Evolutionary conservation across 805 yeast species (phyloP).

Genomic region (Candida sakaeoensis): DNA sequence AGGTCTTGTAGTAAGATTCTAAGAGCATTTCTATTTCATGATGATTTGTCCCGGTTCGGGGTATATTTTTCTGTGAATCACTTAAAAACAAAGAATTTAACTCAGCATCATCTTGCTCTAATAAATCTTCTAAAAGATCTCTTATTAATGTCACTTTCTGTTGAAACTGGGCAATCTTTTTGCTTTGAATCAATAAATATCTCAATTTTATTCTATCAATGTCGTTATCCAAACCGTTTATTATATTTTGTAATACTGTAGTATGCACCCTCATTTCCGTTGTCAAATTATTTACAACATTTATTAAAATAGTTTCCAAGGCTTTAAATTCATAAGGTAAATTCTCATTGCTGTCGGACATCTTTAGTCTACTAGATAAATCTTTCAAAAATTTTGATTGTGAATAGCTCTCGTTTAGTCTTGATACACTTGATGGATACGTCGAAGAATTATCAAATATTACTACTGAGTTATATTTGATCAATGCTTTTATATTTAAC

Average conservation of each 20-base stretch:
- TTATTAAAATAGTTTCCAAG: constrained; percentile 77
- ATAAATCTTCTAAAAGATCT: constrained; percentile 77
- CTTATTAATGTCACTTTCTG: constrained; percentile 81
- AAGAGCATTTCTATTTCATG: constrained; percentile 85
- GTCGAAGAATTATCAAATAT: constrained; percentile 33
- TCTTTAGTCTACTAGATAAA: constrained; percentile 35
- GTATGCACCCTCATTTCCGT: constrained; percentile 86
- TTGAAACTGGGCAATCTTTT: constrained; percentile 76
- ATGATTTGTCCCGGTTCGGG: constrained; percentile 60
- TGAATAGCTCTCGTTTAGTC: constrained; percentile 45
- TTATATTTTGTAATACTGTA: constrained; percentile 67
- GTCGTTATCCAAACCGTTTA: constrained; percentile 74
- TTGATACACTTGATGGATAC: constrained; percentile 23
- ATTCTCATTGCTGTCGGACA: constrained; percentile 22
- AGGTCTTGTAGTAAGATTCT: constrained; percentile 86
- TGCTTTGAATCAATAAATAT: constrained; percentile 76
- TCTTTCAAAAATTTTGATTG: constrained; percentile 42
- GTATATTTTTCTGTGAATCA: constrained; percentile 44
- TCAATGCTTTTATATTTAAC: constrained; percentile 48
- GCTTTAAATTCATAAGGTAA: constrained; percentile 91
- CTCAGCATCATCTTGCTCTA: constrained; percentile 89
- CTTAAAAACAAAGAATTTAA: constrained; percentile 77
- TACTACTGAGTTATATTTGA: constrained; percentile 49
- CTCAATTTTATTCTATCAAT: constrained; percentile 78
- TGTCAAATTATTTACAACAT: constrained; percentile 72